Percentiles rank a stretch among this genome's conserved stretches.
phyloP scores from a whole-genome alignment of 2,329 filamentous ascomycete genomes.

The Colletotrichum incanum region DNA sequence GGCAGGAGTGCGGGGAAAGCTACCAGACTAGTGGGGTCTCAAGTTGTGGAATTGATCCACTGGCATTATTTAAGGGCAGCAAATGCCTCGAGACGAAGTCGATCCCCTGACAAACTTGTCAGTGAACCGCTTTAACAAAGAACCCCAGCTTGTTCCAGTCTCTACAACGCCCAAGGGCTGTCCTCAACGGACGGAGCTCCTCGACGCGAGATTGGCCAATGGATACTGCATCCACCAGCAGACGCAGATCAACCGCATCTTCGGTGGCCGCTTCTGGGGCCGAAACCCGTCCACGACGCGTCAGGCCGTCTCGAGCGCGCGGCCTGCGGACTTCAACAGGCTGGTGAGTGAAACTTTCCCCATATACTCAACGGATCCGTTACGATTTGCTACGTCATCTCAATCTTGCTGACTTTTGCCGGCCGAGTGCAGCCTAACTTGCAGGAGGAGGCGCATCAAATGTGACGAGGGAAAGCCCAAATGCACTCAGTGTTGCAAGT shows the following conservation, averaged over 20 bases:
- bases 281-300: slow-evolving; percentile 24
- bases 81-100: slow-evolving; percentile 35
- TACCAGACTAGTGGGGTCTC: not conserved
- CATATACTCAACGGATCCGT: not conserved
- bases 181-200: not conserved
- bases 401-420: not conserved
- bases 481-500: slow-evolving; percentile 51
- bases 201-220: slow-evolving; percentile 27
- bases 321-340: slow-evolving; percentile 35
- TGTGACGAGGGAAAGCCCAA: slow-evolving; percentile 52
- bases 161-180: not conserved
- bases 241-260: slow-evolving; percentile 18
- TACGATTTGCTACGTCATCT: not conserved
- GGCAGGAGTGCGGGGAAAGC: slow-evolving; percentile 1
- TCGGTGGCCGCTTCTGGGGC: slow-evolving; percentile 7
- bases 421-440: slow-evolving; percentile 50
- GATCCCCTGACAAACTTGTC: not conserved
- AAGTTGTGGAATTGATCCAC: not conserved
- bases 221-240: slow-evolving; percentile 3
- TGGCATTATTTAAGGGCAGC: slow-evolving; percentile 15
- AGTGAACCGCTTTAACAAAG: not conserved
- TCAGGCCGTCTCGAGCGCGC: slow-evolving; percentile 31
- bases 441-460: slow-evolving; percentile 55
- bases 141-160: not conserved
- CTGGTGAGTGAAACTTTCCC: slow-evolving; percentile 11